Evolutionary conservation across 306 rosid genomes (phyloP), one percentile per base, ranked within the genome.

Genomic region (Dryas drummondii): DNA sequence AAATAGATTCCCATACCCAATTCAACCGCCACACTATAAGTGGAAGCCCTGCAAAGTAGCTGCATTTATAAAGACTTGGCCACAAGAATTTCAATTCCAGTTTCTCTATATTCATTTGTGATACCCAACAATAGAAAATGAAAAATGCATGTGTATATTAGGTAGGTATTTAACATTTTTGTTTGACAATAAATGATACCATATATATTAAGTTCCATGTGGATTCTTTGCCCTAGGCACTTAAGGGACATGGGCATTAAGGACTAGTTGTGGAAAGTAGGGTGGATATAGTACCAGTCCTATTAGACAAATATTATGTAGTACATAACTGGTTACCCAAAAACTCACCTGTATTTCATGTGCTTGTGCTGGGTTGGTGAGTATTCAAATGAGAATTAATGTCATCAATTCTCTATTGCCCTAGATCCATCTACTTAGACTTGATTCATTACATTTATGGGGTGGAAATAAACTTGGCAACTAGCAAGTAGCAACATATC

Each of bases 21-120:
- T 70, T 60, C 58, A 47, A 62, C 45, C 7, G 19, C 41, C 63
- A 7, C 79, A 57, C 53, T 78, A 15, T 19, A 73, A 80, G 68
- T 74, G 84, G 67, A 58, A 76, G 59, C 64, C 72, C 59, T 68
- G 4, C 48, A 50, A 27, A 37, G 66, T 76, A 51, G 73, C 19
- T 70, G 78, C 16, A 12, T 12, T 12, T 44, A 54, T 9, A 14
- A 7, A 65, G 55, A 32, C 66, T 54, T 12, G 66, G 60, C 72
- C 74, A 69, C 65, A 77, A 70, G 68, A 75, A 67, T 47, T 74
- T 54, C 49, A 32, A 32, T 55, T 6, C 60, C 51, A 48, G 6
- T 9, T 50, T 17, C 50, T 49, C 52, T 13, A 13, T 16, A 32
- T 14, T 59, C 37, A 26, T 49, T 22, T 72, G 40, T 3, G 45